phyloP scores from a whole-genome alignment of 73 alveolate species.

The Tetrahymena elliotti region DNA sequence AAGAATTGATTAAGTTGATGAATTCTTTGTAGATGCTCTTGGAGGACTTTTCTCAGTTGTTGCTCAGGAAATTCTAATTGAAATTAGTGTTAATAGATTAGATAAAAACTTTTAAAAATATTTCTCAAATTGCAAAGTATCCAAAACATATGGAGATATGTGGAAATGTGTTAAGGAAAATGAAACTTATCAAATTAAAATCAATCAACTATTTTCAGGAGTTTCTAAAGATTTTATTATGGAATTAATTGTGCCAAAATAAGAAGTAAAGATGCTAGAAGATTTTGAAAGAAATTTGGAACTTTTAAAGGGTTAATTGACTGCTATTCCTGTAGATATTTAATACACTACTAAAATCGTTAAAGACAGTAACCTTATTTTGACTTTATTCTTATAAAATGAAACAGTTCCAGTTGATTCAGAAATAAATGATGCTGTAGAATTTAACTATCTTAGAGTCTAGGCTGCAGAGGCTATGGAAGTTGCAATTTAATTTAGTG shows the following conservation, averaged over 20 bases:
- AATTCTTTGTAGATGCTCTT: slow-evolving; percentile 39
- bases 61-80: slow-evolving; percentile 18
- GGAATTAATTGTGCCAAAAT: slow-evolving; percentile 12
- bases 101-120: not conserved
- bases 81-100: not conserved
- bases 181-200: not conserved
- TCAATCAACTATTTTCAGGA: slow-evolving; percentile 19
- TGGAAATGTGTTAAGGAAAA: slow-evolving; percentile 2
- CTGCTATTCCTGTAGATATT: not conserved
- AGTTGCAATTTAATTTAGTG: slow-evolving; percentile 5
- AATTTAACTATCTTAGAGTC: slow-evolving; percentile 35
- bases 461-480: slow-evolving; percentile 40
- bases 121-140: not conserved
- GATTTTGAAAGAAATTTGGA: not conserved
- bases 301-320: not conserved
- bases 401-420: slow-evolving; percentile 13
- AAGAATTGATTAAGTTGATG: slow-evolving; percentile 13
- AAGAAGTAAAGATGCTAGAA: not conserved
- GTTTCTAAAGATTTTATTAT: slow-evolving; percentile 21
- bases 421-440: slow-evolving; percentile 36
- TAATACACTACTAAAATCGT: not conserved
- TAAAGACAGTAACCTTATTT: slow-evolving; percentile 4
- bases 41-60: slow-evolving; percentile 41
- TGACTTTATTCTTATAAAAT: slow-evolving; percentile 9
- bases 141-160: slow-evolving; percentile 36